Percentiles rank a stretch among this genome's conserved stretches.
phyloP scores from a whole-genome alignment of 768 basidiomycete species.

The Podaxis sp. region DNA sequence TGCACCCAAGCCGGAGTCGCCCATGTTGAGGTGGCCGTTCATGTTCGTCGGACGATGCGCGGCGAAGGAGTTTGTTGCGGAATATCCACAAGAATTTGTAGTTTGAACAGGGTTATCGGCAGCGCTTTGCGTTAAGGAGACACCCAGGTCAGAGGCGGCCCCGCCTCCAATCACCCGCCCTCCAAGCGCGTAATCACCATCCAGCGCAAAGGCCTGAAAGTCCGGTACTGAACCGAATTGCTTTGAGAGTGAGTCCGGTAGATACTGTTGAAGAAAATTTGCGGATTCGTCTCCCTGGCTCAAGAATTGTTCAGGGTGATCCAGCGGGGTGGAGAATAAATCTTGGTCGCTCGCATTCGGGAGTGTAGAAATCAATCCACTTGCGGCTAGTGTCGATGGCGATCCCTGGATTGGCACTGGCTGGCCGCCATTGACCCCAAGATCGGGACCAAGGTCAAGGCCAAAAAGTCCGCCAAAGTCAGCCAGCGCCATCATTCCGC shows the following conservation, averaged over 20 bases:
- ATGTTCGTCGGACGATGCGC: not conserved
- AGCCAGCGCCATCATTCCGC: not conserved
- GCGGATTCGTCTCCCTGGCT: not conserved
- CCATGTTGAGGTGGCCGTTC: not conserved
- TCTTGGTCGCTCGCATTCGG: not conserved
- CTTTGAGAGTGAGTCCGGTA: not conserved
- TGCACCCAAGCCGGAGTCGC: not conserved
- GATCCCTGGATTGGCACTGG: not conserved
- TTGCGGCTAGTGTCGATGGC: not conserved
- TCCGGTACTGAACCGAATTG: slow-evolving; percentile 10
- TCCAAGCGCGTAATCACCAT: not conserved
- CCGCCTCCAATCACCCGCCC: not conserved
- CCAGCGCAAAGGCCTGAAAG: slow-evolving; percentile 1
- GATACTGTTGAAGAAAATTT: not conserved
- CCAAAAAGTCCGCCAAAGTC: not conserved
- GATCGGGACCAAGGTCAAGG: not conserved
- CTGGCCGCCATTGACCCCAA: not conserved
- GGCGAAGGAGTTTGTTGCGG: not conserved
- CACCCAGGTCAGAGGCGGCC: not conserved
- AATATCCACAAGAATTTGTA: not conserved
- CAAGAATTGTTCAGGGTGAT: not conserved
- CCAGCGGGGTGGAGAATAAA: not conserved
- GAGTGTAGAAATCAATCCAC: not conserved
- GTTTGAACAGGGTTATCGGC: not conserved
- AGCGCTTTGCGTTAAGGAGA: not conserved